phyloP scores from a whole-genome alignment of 257 asterid genomes.

The Gardenia jasminoides region DNA sequence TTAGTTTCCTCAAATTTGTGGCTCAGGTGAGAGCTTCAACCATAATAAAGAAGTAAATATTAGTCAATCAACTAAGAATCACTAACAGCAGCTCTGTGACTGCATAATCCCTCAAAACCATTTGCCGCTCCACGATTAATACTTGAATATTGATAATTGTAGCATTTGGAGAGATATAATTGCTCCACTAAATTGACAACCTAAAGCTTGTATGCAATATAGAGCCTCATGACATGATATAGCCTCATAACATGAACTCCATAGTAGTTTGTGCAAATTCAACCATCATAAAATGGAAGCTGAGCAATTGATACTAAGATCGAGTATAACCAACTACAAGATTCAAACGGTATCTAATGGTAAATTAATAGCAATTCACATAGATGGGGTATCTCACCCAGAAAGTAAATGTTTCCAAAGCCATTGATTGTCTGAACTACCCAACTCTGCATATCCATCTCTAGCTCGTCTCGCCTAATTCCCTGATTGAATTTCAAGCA shows the following conservation, averaged over 20 bases:
- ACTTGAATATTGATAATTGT: background rate
- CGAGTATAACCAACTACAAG: background rate
- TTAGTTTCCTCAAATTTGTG: background rate
- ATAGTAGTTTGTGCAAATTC: too few species aligned
- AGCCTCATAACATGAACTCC: background rate
- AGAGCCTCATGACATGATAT: background rate
- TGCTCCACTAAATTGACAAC: background rate
- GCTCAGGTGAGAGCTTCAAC: background rate
- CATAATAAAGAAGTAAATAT: background rate
- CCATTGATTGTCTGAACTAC: slow-evolving; percentile 55
- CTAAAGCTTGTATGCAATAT: background rate
- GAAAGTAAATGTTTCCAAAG: slow-evolving; percentile 48
- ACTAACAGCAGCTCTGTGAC: background rate
- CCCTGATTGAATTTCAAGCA: slow-evolving; percentile 42
- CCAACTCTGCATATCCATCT: slow-evolving; percentile 35
- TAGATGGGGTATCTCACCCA: slow-evolving; percentile 41
- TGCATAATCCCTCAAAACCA: background rate
- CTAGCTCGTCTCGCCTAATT: slow-evolving; percentile 33
- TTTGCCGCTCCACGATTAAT: background rate
- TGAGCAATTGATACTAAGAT: background rate
- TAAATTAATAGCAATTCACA: background rate
- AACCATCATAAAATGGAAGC: background rate
- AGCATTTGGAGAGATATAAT: background rate
- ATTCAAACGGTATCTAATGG: background rate
- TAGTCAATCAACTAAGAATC: background rate